Evolutionary conservation across 2,329 filamentous ascomycete species (phyloP).

Genomic region (Aspergillus floridensis): DNA sequence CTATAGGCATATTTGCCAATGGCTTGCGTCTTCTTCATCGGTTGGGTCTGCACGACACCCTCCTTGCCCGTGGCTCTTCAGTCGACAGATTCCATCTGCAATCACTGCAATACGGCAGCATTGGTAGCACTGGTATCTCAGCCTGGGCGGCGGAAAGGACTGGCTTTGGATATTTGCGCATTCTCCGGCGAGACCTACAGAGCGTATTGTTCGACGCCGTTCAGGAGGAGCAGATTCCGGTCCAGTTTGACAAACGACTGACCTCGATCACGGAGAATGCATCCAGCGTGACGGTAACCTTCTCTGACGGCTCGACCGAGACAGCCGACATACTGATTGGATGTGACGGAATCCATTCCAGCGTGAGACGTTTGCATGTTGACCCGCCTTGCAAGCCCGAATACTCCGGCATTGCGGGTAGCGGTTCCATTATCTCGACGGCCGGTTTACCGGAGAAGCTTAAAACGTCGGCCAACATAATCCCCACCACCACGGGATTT

Average conservation of each 20-base stretch:
- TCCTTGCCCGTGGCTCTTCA: constrained; percentile 12
- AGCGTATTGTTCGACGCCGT: constrained; percentile 22
- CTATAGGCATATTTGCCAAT: constrained; percentile 30
- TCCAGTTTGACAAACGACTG: constrained; percentile 3
- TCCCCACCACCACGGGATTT: constrained; percentile 25
- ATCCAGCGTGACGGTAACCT: constrained; percentile 10
- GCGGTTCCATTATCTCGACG: constrained; percentile 16
- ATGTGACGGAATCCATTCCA: constrained; percentile 42
- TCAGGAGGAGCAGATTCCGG: constrained; percentile 9
- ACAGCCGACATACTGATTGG: constrained; percentile 28
- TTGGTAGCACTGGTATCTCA: not conserved
- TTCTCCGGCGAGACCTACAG: constrained; percentile 29
- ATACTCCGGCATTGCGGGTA: constrained; percentile 33
- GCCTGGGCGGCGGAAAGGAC: constrained; percentile 11
- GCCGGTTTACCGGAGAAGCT: not conserved
- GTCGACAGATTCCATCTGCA: not conserved
- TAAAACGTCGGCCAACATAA: constrained; percentile 1
- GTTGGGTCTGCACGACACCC: constrained; percentile 22
- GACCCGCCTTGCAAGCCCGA: constrained; percentile 26
- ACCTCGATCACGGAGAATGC: constrained; percentile 21
- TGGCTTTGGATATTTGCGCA: constrained; percentile 27
- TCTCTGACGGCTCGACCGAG: constrained; percentile 18
- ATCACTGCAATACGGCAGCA: not conserved
- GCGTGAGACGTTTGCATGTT: constrained; percentile 33
- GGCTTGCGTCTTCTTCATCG: constrained; percentile 28